Base-by-base conservation (phyloP, 257 asterid species). In the Solanum appendiculatum region DNA sequence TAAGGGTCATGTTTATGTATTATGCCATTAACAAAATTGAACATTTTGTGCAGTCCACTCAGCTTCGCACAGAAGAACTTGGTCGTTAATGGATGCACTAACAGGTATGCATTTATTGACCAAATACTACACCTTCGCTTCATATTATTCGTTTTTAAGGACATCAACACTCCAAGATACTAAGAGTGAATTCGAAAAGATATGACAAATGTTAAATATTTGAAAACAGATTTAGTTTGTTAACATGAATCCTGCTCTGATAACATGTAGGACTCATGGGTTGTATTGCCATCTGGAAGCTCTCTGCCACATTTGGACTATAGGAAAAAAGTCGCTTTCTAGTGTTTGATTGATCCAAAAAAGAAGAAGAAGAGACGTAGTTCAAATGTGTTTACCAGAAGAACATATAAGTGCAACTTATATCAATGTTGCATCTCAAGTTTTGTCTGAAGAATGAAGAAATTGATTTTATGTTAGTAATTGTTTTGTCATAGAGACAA, bases 31-130 rank as follows among this genome's bases (percentile, higher is more conserved):
- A 77, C 86, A 25, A 77, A 78, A 15, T 6, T 78, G 74, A 77
- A 29, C 84, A 56, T 64, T 68, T 86, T 15, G 11, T 90, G 89
- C 92, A 90, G 91, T 86, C 11, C 89, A 72, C 18, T 90, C 92
- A 64, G 85, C 90, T 40, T 85, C 90, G 44, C 40, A 27, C 74
- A 74, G 70, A 86, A 83, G 60, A 39, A 72, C 73, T 81, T 88
- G 91, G 90, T 63, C 91, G 16, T 51, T 81, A 74, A 66, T 82
- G 91, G 77, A 85, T 73, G 82, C 60, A 36, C 70, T 90, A 44
- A 31, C 88, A 68, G 92, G 85, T 48, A 80, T 4, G 27, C 11
- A 37, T 37, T 74, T 12, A 9, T 73, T 21, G 54, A 20, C 46
- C 5, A 4, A 20, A 34, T 73, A 11, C 11, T 34, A 16, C 25